Evolutionary conservation across 331 rosid species (phyloP).

Genomic region (Malus hybrid): DNA sequence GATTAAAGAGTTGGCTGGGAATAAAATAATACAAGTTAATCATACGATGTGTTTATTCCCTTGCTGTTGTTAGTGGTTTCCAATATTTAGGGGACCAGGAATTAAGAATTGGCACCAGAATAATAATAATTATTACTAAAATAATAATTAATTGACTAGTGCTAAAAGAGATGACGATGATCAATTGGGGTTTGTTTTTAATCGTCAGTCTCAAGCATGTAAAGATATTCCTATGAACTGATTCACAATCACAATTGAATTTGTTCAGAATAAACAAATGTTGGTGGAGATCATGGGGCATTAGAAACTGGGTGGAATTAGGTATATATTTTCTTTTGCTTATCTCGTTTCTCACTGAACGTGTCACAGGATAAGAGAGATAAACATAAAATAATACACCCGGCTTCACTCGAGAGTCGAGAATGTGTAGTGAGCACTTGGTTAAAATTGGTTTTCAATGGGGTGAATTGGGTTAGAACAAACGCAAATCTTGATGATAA

Average conservation of each 20-base stretch:
- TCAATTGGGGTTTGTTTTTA: neutral
- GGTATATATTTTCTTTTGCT: neutral
- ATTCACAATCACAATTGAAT: neutral
- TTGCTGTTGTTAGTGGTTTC: neutral
- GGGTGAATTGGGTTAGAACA: neutral
- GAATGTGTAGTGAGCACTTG: neutral
- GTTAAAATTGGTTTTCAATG: neutral
- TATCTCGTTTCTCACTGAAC: too few species aligned
- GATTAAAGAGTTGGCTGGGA: neutral
- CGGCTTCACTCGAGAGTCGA: too few species aligned
- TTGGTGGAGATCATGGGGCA: neutral
- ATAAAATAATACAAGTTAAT: neutral
- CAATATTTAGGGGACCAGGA: neutral
- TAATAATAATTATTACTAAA: neutral
- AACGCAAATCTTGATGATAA: neutral
- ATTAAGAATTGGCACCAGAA: neutral
- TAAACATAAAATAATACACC: too few species aligned
- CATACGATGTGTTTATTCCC: constrained; percentile 12
- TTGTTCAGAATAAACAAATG: neutral
- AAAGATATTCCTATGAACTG: neutral
- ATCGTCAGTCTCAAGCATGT: neutral
- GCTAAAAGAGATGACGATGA: neutral
- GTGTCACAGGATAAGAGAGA: neutral
- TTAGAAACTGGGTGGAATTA: neutral
- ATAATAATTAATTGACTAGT: neutral